These are phyloP conservation scores for Aspergillus unguis DNA, from an alignment of 2,329 filamentous ascomycete genomes.

Conservation along the genomic window DNA sequence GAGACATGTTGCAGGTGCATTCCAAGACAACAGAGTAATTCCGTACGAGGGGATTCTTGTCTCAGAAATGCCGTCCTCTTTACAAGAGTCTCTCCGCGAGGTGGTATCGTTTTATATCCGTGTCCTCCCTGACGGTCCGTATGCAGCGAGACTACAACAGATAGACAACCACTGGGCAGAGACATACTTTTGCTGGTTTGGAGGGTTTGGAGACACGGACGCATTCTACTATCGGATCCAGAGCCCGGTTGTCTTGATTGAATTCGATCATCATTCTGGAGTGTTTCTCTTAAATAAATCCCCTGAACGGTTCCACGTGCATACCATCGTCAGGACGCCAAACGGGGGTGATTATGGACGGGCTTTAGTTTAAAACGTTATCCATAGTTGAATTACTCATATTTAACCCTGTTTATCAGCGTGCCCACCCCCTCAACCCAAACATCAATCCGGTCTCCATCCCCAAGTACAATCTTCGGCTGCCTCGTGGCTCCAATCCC, in stretches of 20 bases:
- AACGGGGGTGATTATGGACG: constrained; percentile 72
- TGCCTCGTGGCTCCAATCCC: neutral
- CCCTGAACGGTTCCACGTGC: constrained; percentile 75
- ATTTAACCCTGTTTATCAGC: neutral
- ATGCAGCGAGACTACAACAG: neutral
- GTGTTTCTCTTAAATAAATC: constrained; percentile 71
- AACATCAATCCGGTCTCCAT: neutral
- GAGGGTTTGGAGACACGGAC: constrained; percentile 62
- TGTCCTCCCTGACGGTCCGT: neutral
- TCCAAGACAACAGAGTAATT: constrained; percentile 3
- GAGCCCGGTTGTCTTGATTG: constrained; percentile 68
- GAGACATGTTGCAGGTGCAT: constrained; percentile 2
- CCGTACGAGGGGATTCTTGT: neutral
- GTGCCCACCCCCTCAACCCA: neutral
- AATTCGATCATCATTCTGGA: constrained; percentile 77
- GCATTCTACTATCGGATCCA: constrained; percentile 76
- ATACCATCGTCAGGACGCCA: constrained; percentile 68
- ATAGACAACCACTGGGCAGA: constrained; percentile 38
- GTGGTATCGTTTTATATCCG: neutral
- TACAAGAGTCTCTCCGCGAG: neutral
- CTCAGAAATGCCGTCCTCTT: neutral
- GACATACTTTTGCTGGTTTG: constrained; percentile 77
- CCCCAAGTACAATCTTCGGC: neutral
- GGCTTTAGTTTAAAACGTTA: constrained; percentile 43
- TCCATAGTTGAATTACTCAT: too few species aligned